Evolutionary conservation across 2,329 filamentous ascomycete genomes (phyloP).

Genomic region (Ceratocystis eucalypticola): DNA sequence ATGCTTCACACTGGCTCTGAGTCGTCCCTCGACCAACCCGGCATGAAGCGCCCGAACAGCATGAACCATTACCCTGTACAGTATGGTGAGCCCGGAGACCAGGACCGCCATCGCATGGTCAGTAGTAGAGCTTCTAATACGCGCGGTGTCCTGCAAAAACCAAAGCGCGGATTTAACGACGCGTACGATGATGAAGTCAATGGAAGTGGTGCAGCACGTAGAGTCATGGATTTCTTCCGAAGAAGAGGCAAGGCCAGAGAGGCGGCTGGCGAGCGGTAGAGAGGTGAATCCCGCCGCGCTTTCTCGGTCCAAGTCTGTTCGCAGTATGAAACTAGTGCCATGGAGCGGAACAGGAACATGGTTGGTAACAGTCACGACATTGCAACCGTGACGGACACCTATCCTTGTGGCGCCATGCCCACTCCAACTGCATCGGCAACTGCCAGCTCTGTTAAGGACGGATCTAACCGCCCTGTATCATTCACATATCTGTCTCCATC

Average conservation of each 20-base stretch:
- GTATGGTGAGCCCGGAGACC: constrained; percentile 29
- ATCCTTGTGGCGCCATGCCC: neutral
- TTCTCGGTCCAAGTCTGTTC: constrained; percentile 15
- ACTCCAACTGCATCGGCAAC: neutral
- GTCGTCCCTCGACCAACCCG: constrained; percentile 35
- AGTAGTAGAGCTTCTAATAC: constrained; percentile 22
- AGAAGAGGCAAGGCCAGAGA: constrained; percentile 57
- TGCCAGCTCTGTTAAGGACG: neutral
- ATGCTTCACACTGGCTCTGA: constrained; percentile 40
- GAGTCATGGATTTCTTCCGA: constrained; percentile 98
- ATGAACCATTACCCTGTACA: constrained; percentile 34
- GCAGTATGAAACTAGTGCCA: neutral
- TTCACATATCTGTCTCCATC: neutral
- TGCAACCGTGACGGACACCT: neutral
- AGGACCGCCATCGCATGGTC: constrained; percentile 30
- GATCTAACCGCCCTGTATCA: neutral
- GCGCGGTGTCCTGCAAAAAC: constrained; percentile 61
- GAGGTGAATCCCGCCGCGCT: constrained; percentile 15
- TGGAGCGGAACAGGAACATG: neutral
- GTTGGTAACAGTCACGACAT: neutral
- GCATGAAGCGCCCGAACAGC: constrained; percentile 21
- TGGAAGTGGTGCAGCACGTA: constrained; percentile 69
- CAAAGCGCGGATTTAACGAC: constrained; percentile 67
- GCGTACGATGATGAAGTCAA: constrained; percentile 68
- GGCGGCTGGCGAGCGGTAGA: constrained; percentile 18